Percentiles rank a stretch among this genome's conserved stretches.
These are phyloP conservation scores for Carnegiea gigantea DNA, from an alignment of 179 eudicot species.

Conservation along the genomic window DNA sequence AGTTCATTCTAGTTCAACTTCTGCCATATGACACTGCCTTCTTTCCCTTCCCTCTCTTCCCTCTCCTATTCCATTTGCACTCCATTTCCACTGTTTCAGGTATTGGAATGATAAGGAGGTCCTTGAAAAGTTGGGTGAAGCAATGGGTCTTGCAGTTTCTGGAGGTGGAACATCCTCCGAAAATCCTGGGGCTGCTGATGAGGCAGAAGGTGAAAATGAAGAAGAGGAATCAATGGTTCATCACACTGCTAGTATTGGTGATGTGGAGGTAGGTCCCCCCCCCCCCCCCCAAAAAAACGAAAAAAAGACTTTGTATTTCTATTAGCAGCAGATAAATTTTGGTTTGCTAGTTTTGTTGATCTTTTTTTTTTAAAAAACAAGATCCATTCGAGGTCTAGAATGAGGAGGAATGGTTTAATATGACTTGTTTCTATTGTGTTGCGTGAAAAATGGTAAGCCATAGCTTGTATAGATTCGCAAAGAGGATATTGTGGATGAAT, in stretches of 20 bases:
- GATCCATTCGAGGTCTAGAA: background rate
- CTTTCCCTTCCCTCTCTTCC: background rate
- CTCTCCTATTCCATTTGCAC: background rate
- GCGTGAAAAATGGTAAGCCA: background rate
- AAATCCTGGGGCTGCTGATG: slow-evolving; percentile 53
- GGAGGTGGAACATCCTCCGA: slow-evolving; percentile 67
- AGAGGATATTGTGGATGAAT: too few species aligned
- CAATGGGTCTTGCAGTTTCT: slow-evolving; percentile 84
- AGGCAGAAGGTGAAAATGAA: slow-evolving; percentile 73
- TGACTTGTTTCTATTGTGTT: background rate
- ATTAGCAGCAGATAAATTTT: background rate
- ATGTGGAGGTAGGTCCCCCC: slow-evolving; percentile 62
- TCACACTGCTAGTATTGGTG: slow-evolving; percentile 92
- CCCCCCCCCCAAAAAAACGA: background rate
- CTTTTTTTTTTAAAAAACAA: background rate
- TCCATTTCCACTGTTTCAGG: slow-evolving; percentile 37
- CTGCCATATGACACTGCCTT: background rate
- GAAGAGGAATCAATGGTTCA: slow-evolving; percentile 96
- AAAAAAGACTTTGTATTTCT: background rate
- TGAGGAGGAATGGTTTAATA: background rate
- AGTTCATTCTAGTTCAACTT: background rate
- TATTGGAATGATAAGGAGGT: slow-evolving; percentile 97
- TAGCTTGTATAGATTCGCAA: too few species aligned
- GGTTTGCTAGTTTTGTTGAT: background rate
- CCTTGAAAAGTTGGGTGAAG: slow-evolving; percentile 92